Conservation (phyloP, 495 filamentous ascomycete genomes). For the Podospora comata region DNA sequence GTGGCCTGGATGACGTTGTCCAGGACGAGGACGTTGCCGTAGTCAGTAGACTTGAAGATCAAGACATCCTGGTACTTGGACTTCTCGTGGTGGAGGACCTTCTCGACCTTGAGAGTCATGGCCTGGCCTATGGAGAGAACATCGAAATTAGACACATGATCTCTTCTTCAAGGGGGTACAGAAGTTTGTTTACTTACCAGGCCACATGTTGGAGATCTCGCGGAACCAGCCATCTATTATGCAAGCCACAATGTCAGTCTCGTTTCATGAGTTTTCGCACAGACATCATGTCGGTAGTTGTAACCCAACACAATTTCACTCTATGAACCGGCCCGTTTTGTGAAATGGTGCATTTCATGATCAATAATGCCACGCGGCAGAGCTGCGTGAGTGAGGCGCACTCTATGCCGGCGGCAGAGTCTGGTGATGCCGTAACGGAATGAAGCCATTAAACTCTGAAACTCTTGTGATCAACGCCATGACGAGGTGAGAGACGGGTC, state of each 20-base stretch:
- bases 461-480: background rate
- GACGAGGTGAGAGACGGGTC: background rate
- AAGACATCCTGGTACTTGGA: slow-evolving; percentile 98
- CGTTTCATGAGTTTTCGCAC: slow-evolving; percentile 8
- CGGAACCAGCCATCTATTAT: slow-evolving; percentile 96
- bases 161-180: background rate
- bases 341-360: background rate
- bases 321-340: background rate
- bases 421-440: background rate
- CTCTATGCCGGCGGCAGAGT: background rate
- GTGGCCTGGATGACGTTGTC: slow-evolving; percentile 99
- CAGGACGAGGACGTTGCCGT: slow-evolving; percentile 94
- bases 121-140: slow-evolving; percentile 61
- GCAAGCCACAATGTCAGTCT: slow-evolving; percentile 1
- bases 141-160: slow-evolving; percentile 5
- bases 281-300: slow-evolving; percentile 7
- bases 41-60: slow-evolving; percentile 94
- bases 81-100: slow-evolving; percentile 98
- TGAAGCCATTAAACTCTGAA: background rate
- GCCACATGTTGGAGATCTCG: slow-evolving; percentile 97
- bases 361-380: background rate
- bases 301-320: background rate
- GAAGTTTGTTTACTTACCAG: slow-evolving; percentile 48
- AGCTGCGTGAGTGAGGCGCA: slow-evolving; percentile 7
- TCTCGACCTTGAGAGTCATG: slow-evolving; percentile 97